Evolutionary conservation across 139 green algal species (phyloP).

Genomic region (Picochlorum costavermella): DNA sequence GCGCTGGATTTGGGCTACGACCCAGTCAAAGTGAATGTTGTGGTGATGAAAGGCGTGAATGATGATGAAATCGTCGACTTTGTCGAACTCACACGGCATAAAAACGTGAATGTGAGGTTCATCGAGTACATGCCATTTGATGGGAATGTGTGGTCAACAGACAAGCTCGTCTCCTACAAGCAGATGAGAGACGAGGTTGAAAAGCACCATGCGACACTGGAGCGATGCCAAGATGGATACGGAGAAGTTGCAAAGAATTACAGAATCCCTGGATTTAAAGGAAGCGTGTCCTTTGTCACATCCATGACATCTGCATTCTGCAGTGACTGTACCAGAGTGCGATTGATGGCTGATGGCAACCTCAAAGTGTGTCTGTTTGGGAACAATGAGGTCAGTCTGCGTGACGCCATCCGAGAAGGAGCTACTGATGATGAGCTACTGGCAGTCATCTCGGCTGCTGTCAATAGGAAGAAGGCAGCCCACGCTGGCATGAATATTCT

Average conservation of each 20-base stretch:
- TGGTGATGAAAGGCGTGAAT: slow-evolving; percentile 95
- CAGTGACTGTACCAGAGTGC: slow-evolving; percentile 80
- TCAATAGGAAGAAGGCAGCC: slow-evolving; percentile 80
- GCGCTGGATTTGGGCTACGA: slow-evolving; percentile 72
- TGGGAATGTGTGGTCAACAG: slow-evolving; percentile 87
- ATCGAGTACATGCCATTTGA: slow-evolving; percentile 99
- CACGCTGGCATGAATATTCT: slow-evolving; percentile 94
- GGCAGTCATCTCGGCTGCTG: slow-evolving; percentile 73
- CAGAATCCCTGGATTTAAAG: slow-evolving; percentile 51
- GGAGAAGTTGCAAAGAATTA: slow-evolving; percentile 96
- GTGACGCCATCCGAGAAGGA: slow-evolving; percentile 81
- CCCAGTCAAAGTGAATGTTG: slow-evolving; percentile 91
- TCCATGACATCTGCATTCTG: slow-evolving; percentile 97
- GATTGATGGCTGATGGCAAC: slow-evolving; percentile 92
- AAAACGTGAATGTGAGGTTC: slow-evolving; percentile 95
- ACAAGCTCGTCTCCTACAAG: slow-evolving; percentile 81
- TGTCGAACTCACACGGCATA: slow-evolving; percentile 74
- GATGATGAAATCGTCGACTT: slow-evolving; percentile 96
- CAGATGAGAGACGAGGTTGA: slow-evolving; percentile 35
- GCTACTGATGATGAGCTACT: slow-evolving; percentile 71
- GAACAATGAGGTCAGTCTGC: slow-evolving; percentile 79
- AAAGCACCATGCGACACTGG: not conserved
- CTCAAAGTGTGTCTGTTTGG: slow-evolving; percentile 98
- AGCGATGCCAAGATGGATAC: slow-evolving; percentile 33
- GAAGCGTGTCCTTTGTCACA: slow-evolving; percentile 90